Conservation (phyloP, 805 yeast genomes). For the Starmerella gropengiesseri region DNA sequence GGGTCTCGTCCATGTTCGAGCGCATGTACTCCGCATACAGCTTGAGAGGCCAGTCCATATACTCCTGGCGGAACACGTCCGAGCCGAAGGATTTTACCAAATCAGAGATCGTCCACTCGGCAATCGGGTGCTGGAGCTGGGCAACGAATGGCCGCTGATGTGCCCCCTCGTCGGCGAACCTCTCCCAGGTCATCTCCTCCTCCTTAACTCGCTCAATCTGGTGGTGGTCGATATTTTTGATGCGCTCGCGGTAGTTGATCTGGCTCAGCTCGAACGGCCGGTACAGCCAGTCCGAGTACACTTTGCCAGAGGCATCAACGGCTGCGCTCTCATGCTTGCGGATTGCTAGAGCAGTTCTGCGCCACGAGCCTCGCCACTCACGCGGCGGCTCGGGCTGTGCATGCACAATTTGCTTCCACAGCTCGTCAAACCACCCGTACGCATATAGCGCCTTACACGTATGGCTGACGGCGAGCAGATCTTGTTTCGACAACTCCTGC, state of each 20-base stretch:
- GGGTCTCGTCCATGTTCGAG: constrained; percentile 65
- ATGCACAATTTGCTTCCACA: constrained; percentile 60
- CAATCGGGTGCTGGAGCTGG: constrained; percentile 37
- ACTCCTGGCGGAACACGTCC: constrained; percentile 68
- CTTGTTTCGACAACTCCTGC: constrained; percentile 39
- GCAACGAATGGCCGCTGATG: constrained; percentile 56
- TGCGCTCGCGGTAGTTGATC: constrained; percentile 44
- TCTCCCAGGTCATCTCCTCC: constrained; percentile 37
- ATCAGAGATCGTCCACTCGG: constrained; percentile 50
- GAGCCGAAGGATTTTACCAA: constrained; percentile 46
- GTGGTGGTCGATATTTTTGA: constrained; percentile 39
- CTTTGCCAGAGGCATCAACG: constrained; percentile 27
- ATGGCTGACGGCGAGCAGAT: constrained; percentile 44
- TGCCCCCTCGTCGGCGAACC: constrained; percentile 38
- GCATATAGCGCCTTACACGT: constrained; percentile 63
- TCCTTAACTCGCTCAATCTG: constrained; percentile 21
- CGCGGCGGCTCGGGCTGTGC: constrained; percentile 24
- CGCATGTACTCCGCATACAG: constrained; percentile 52
- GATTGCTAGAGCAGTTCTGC: constrained; percentile 43
- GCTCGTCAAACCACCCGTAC: constrained; percentile 60
- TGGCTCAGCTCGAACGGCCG: constrained; percentile 77
- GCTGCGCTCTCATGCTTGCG: constrained; percentile 16
- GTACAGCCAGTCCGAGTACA: constrained; percentile 69
- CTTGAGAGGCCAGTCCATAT: constrained; percentile 64
- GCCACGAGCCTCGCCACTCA: constrained; percentile 75